Evolutionary conservation across 2,329 filamentous ascomycete species (phyloP).

Genomic region (Cordyceps tenuipes): DNA sequence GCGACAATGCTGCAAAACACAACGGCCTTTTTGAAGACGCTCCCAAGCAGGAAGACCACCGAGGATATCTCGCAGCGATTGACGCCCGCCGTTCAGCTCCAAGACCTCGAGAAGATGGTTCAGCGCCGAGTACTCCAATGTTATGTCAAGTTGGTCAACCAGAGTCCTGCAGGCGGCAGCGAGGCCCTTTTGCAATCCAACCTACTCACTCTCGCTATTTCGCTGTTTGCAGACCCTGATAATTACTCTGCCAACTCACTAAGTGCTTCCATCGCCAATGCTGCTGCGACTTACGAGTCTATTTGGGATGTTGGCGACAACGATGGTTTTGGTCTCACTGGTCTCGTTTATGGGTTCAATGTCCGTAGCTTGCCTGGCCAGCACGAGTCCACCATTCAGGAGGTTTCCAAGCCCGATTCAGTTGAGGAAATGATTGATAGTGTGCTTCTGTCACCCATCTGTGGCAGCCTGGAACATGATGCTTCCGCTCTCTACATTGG

Average conservation of each 20-base stretch:
- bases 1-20: constrained; percentile 94
- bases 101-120: constrained; percentile 89
- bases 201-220: constrained; percentile 78
- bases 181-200: constrained; percentile 88
- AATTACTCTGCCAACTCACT: constrained; percentile 78
- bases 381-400: constrained; percentile 42
- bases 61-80: constrained; percentile 82
- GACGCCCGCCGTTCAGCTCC: constrained; percentile 75
- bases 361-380: constrained; percentile 63
- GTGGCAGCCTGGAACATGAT: constrained; percentile 81
- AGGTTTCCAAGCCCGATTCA: constrained; percentile 42
- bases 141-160: constrained; percentile 82
- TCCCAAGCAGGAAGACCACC: constrained; percentile 74
- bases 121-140: constrained; percentile 88
- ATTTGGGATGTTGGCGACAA: constrained; percentile 96
- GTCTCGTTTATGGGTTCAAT: constrained; percentile 70
- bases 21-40: constrained; percentile 73
- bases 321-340: constrained; percentile 86
- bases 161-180: constrained; percentile 75
- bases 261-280: constrained; percentile 84
- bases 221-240: constrained; percentile 87
- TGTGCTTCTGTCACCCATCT: constrained; percentile 61
- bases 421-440: constrained; percentile 58
- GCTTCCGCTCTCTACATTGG: constrained; percentile 69
- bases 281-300: constrained; percentile 81